Evolutionary conservation across 2,329 filamentous ascomycete species (phyloP), one percentile per base, ranked within the genome.

Genomic region (Elsinoe ampelina): DNA sequence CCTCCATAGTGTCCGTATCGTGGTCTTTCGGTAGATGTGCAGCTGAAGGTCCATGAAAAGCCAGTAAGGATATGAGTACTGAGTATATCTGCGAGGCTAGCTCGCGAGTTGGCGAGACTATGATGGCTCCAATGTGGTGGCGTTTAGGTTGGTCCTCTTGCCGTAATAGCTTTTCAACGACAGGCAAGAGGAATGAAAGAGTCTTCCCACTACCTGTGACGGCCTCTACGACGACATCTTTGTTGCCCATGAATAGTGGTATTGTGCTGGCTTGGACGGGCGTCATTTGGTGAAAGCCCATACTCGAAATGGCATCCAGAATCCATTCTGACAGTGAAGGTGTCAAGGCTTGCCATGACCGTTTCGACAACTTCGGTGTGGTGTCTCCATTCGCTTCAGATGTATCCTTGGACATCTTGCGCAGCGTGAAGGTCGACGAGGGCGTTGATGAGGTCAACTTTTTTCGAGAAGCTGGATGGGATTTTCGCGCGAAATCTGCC

Each of bases 261-360:
- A 96, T 86, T 3, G 89, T 86, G 58, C 89, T 92, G 43, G 91
- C 89, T 73, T 97, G 92, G n/a, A 96, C 91, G 1, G 92, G 92
- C 2, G 91, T 96, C 79, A 93, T 91, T 69, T 86, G 85, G 61
- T 79, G 75, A 71, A 95, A 95, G 59, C 89, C 89, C 85, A 93
- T 92, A 61, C 84, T 82, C 51, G 83, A 78, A 50, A 95, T 84
- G 58, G 89, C 90, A 62, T 95, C 88, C 55, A 93, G 76, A 57
- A 93, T 83, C 89, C 91, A 97, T 81, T 85, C 79, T 59, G 86
- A 87, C 32, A 90, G 73, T 5, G 84, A 74, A 13, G 87, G 86
- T 1, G 80, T 85, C 55, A 90, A 75, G 12, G 80, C 81, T 64
- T 85, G 81, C 83, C 87, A 92, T 26, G 80, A 75, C 62, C 82